A percentile compares a stretch with the other conserved stretches of the same genome.
These are phyloP conservation scores for Lactarius trivialis DNA, from an alignment of 768 basidiomycete genomes.

Conservation along the genomic window DNA sequence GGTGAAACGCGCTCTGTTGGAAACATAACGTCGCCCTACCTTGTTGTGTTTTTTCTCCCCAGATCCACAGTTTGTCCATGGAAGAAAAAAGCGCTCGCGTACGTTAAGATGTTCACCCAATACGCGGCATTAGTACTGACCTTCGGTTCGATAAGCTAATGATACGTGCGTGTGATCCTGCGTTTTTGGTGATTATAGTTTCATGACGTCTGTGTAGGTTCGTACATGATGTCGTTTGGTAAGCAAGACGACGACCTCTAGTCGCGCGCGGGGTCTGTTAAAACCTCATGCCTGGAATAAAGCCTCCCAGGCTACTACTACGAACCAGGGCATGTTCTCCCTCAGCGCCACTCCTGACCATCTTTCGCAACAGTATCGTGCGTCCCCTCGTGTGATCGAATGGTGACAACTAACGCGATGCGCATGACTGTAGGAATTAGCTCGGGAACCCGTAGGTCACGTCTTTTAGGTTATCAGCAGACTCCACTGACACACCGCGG, in stretches of 20 bases:
- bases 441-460: conserved; percentile 10
- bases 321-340: conserved; percentile 4
- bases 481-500: not conserved
- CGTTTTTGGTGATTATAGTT: not conserved
- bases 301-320: not conserved
- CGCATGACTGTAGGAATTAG: conserved; percentile 10
- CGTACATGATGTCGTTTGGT: conserved; percentile 16
- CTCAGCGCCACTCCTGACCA: not conserved
- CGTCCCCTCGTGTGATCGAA: not conserved
- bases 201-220: not conserved
- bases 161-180: conserved; percentile 7
- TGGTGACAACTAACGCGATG: not conserved
- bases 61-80: conserved; percentile 11
- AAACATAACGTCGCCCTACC: not conserved
- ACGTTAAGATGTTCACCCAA: not conserved
- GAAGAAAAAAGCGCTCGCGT: conserved; percentile 13
- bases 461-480: not conserved
- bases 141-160: not conserved
- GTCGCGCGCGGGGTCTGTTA: not conserved
- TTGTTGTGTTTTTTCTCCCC: not conserved
- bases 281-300: not conserved
- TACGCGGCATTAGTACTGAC: not conserved
- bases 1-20: not conserved
- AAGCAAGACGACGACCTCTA: not conserved
- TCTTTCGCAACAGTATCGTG: conserved; percentile 6